Evolutionary conservation across 352 stramenopile genomes (phyloP), one percentile per base, ranked within the genome.

Genomic region (Pythium chondricola): DNA sequence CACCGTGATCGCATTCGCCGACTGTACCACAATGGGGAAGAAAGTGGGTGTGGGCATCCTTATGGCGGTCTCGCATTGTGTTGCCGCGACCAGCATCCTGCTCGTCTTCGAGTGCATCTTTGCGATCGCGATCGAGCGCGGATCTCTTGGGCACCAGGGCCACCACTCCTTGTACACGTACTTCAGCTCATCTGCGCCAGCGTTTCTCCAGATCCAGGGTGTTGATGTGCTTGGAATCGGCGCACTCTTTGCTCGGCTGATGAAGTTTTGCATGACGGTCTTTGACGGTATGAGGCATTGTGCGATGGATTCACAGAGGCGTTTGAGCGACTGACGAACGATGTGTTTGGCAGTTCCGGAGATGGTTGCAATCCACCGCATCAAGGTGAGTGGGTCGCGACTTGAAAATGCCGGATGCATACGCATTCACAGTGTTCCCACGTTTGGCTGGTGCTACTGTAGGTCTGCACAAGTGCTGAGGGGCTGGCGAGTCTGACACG

Each of bases 101-200:
- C 65, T 93, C 26, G 56, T 85, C 22, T 93, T 87, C 29, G 82
- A 93, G 58, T 88, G 66, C 44, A 75, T 90, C 7, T 70, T 93
- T 36, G 77, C 88, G 57, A 64, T 87, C 17, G 78, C 82, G 27
- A 82, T 75, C 0, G 67, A 73, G 50, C 69, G 78, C 8, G 82
- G 77, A 1, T 63, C 71, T 4, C 62, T 91, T 1, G 82, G 75
- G 8, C 64, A 64, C 48, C 75, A 90, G 18, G 82, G 82, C 2
- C 58, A 75, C 38, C 60, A 91, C 58, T 84, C 81, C 30, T 64
- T 92, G 25, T 90, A 87, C 56, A 52, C 82, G 22, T 86, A 85
- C 54, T 88, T 93, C 50, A 83, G 69, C 43, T 72, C 69, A 17
- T 88, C 83, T 6, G 45, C 96, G 24, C 79, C 81, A 14, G 71